These are phyloP conservation scores for Grigorovia transvaalensis DNA, from an alignment of 805 yeast genomes.

Conservation along the genomic window DNA sequence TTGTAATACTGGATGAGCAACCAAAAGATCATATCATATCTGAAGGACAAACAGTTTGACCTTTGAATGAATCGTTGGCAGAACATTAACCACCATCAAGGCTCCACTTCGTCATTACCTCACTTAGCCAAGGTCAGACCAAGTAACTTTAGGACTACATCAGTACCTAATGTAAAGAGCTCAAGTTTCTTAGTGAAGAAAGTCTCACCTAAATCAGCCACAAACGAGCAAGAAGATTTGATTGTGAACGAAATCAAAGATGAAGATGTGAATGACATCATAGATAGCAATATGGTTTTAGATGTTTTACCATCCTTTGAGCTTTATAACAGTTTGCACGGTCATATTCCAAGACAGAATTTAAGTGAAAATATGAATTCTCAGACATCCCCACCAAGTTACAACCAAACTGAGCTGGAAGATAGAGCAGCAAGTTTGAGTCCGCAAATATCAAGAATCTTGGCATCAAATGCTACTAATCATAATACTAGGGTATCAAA, in stretches of 20 bases:
- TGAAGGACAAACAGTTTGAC: not conserved
- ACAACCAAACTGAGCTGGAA: slow-evolving; percentile 2
- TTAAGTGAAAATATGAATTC: slow-evolving; percentile 8
- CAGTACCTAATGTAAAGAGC: not conserved
- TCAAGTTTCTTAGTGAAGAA: not conserved
- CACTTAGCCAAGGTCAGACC: not conserved
- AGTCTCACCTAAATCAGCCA: not conserved
- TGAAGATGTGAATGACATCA: not conserved
- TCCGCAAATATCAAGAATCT: not conserved
- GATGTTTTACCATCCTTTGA: slow-evolving; percentile 21
- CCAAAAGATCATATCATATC: too few relatives aligned
- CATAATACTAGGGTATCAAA: not conserved
- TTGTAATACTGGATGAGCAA: not conserved
- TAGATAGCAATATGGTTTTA: slow-evolving; percentile 6
- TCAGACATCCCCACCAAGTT: slow-evolving; percentile 12
- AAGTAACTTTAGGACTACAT: not conserved
- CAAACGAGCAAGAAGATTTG: not conserved
- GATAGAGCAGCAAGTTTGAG: not conserved
- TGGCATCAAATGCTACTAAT: not conserved
- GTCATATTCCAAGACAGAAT: slow-evolving; percentile 17
- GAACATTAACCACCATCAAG: not conserved
- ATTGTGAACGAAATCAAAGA: not conserved
- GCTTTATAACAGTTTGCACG: slow-evolving; percentile 17
- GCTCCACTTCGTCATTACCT: not conserved
- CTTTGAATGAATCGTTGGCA: not conserved